Conservation (phyloP, 306 rosid genomes). For the Lagenaria siceraria region DNA sequence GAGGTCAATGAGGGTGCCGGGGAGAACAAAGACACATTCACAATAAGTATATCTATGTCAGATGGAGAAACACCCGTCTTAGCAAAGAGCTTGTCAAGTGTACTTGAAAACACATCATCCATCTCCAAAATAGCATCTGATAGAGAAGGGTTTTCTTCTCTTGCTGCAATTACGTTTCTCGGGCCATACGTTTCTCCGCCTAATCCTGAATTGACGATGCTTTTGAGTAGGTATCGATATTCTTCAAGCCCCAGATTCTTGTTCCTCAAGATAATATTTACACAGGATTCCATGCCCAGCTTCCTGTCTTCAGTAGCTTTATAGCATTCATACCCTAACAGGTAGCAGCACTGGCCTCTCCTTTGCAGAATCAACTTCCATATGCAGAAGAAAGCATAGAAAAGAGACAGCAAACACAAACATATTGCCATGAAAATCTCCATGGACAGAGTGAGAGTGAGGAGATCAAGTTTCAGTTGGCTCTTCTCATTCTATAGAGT, state of each 20-base stretch:
- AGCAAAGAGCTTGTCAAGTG: conserved; percentile 53
- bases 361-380: conserved; percentile 24
- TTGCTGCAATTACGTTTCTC: conserved; percentile 36
- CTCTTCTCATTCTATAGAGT: not conserved
- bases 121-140: conserved; percentile 43
- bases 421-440: conserved; percentile 15
- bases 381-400: conserved; percentile 19
- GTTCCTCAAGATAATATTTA: conserved; percentile 41
- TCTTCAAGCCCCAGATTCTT: conserved; percentile 53
- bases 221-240: conserved; percentile 42
- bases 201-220: conserved; percentile 60
- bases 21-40: conserved; percentile 71
- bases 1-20: conserved; percentile 63
- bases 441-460: conserved; percentile 18
- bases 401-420: conserved; percentile 21
- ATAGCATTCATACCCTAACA: conserved; percentile 73
- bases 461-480: not conserved
- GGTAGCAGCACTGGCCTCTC: conserved; percentile 42
- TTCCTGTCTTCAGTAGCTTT: conserved; percentile 40
- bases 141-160: conserved; percentile 26
- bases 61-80: conserved; percentile 38
- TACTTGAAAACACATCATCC: conserved; percentile 51
- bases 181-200: conserved; percentile 77
- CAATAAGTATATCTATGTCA: conserved; percentile 54
- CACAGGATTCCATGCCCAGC: conserved; percentile 29